These are phyloP conservation scores for Volutella citrinella DNA, from an alignment of 2,329 filamentous ascomycete species.

Conservation along the genomic window DNA sequence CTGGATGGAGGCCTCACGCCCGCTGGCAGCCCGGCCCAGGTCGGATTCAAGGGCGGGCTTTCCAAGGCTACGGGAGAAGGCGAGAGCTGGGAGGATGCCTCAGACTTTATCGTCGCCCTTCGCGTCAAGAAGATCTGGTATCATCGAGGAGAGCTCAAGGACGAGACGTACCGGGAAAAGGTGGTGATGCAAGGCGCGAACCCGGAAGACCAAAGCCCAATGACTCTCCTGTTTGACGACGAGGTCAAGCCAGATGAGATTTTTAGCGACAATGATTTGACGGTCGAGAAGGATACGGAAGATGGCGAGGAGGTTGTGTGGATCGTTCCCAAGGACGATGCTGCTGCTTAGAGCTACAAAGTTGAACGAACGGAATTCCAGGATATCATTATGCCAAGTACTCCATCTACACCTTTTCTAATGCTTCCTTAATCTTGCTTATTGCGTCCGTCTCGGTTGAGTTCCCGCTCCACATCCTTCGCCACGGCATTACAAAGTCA, in stretches of 20 bases:
- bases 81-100: no score
- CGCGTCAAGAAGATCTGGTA: no score
- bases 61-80: no score
- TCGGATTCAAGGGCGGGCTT: no score
- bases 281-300: background rate
- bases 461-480: background rate
- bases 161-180: background rate
- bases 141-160: background rate
- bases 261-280: background rate
- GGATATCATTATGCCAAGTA: no score
- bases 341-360: no score
- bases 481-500: slow-evolving; percentile 1
- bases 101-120: no score
- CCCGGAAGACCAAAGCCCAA: background rate
- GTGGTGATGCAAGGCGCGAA: slow-evolving; percentile 3
- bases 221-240: slow-evolving; percentile 1
- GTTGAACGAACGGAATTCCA: no score
- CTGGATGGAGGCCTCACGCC: no score
- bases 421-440: background rate
- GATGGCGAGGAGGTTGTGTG: background rate
- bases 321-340: background rate
- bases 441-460: background rate
- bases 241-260: slow-evolving; percentile 5
- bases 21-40: no score
- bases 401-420: no score